phyloP scores from a whole-genome alignment of 441 rosid genomes.

The Populus tomentosa region DNA sequence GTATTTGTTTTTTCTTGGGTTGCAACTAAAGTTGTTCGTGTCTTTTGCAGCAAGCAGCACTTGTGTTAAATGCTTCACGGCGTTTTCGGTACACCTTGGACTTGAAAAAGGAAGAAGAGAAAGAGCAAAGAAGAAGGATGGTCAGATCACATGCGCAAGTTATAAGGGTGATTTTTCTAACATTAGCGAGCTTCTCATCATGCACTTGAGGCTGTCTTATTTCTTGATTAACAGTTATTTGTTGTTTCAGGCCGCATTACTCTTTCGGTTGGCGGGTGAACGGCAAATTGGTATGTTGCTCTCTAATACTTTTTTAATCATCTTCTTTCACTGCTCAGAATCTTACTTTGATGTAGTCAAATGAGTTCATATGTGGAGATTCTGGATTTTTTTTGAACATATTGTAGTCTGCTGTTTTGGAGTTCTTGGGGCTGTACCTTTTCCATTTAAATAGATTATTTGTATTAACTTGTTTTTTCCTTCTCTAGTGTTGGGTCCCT shows the following conservation, averaged over 20 bases:
- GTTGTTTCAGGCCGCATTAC: constrained; percentile 81
- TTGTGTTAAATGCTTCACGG: constrained; percentile 91
- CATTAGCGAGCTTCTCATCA: constrained; percentile 1
- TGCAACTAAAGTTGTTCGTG: constrained; percentile 16
- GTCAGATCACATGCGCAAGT: constrained; percentile 96
- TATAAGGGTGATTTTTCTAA: constrained; percentile 54
- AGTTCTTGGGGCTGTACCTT: background rate
- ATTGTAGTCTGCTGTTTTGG: background rate
- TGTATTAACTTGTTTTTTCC: background rate
- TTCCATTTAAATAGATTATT: background rate
- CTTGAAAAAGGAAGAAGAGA: constrained; percentile 34
- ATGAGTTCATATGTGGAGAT: background rate
- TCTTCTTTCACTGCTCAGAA: background rate
- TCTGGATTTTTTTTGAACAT: background rate
- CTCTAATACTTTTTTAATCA: background rate
- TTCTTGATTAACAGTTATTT: background rate
- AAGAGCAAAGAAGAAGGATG: constrained; percentile 66
- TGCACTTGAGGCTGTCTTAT: background rate
- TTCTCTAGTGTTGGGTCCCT: constrained; percentile 34
- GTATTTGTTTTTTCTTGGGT: constrained; percentile 1
- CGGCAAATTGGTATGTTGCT: constrained; percentile 47
- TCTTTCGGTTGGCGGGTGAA: constrained; percentile 91
- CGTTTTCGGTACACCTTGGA: constrained; percentile 78
- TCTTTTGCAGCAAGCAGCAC: constrained; percentile 76
- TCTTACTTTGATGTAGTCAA: background rate